Base-by-base conservation (phyloP, 371 early-diverging fungal genomes). In the Apophysomyces sp. region DNA sequence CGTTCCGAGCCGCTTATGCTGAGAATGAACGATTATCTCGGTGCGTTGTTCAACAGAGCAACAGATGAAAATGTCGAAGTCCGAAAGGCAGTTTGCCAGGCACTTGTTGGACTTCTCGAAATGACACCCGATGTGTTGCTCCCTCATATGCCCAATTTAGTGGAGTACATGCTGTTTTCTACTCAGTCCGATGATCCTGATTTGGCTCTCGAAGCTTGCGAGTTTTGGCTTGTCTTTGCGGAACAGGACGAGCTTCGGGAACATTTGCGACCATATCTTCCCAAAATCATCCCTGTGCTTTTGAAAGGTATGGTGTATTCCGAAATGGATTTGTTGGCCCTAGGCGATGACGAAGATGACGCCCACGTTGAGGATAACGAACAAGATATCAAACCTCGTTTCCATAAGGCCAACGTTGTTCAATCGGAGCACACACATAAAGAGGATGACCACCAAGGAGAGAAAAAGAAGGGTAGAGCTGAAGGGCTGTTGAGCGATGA, bases 201-300 rank as follows among this genome's bases (percentile, higher is more conserved):
- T 31, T 84, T 95, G 9, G 92, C 93, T 18, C 73, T 94, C 63
- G 92, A 92, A 73, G 94, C 96, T 4, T 91, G 92, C 72, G 95
- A 95, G 77, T 96, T 96, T 73, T 96, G 95, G 95, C 71, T 93
- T 31, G 85, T 89, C 18, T 89, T 94, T 76, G 93, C 92, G 36
- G 95, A 96, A 68, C 89, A 86, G 58, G 87, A 89, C 15, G 79
- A 78, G n/a, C 71, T 91, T 59, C 70, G 74, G 31, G 86, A 87
- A 44, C 74, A 86, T 57, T 70, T 94, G 52, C 82, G 81, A 34
- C 89, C 91, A 3, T 84, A 84, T 65, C 68, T 95, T 32, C 78
- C 82, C 52, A 76, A 80, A 55, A 73, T 96, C 31, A 78, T 94
- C n/a, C 89, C 92, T 8, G 82, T 87, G n/a, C 80, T 96, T 57